Conservation (phyloP, 164 flowering plant genomes). For the Saururus chinensis region DNA sequence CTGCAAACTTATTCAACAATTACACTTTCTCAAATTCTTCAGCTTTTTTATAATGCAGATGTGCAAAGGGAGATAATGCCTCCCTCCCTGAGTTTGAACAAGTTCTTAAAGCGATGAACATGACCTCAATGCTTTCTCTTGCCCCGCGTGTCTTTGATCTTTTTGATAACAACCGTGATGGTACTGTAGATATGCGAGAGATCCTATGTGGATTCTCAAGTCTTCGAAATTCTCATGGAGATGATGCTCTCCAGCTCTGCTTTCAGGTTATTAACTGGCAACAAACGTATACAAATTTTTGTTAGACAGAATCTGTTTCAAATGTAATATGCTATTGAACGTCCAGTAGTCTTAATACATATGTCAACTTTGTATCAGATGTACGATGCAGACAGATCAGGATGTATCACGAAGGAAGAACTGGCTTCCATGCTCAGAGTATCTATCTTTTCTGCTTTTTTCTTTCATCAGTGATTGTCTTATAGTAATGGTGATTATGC, state of each 20-base stretch:
- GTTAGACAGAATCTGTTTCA: no score
- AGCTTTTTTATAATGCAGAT: constrained; percentile 29
- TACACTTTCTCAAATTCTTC: no score
- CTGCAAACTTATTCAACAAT: no score
- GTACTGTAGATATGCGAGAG: constrained; percentile 71
- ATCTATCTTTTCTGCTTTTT: constrained; percentile 11
- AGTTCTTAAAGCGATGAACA: constrained; percentile 64
- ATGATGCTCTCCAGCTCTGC: constrained; percentile 65
- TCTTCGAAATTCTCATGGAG: constrained; percentile 58
- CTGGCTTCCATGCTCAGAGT: constrained; percentile 71
- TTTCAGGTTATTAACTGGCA: constrained; percentile 36
- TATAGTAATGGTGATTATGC: no score
- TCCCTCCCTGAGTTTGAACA: constrained; percentile 61
- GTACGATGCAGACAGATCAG: constrained; percentile 73
- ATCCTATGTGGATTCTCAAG: constrained; percentile 63
- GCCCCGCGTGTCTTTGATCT: constrained; percentile 64
- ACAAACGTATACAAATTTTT: neutral
- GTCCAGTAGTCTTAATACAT: neutral
- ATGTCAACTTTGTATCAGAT: constrained; percentile 27
- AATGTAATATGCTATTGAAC: neutral
- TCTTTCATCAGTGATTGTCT: neutral
- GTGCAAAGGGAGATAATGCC: constrained; percentile 59
- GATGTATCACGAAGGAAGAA: constrained; percentile 72
- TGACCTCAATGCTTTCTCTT: constrained; percentile 52
- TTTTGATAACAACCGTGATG: constrained; percentile 72